Base-by-base conservation (phyloP, 1,284 basidiomycete species). In the Cryptococcus deneoformans region DNA sequence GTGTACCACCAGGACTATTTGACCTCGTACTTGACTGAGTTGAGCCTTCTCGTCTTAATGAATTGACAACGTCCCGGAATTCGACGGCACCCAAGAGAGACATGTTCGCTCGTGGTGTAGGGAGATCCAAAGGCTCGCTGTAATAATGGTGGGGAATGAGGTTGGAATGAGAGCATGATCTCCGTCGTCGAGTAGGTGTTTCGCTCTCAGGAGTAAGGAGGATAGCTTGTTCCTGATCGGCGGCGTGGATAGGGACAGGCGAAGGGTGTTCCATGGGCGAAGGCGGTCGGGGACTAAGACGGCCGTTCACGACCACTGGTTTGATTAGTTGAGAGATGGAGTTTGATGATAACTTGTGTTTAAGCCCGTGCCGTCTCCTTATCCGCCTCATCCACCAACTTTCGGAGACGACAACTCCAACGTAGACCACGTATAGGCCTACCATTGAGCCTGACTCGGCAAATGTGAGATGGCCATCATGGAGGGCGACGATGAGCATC, bases 1-100 rank as follows among this genome's bases (percentile, higher is more conserved):
- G 56, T 6, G 59, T 53, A 9, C 55, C 16, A 34, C 24, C 40
- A 2, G 61, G 61, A 52, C 61, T 68, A 4, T 52, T 42, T 6
- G 45, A 48, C 56, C 63, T 49, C 5, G 65, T 61, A 16, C 62
- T 64, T 2, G 64, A 72, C 46, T 36, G 20, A 4, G 10, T 7
- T 12, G 50, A 51, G 11, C 39, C 50, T 36, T 80, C 79, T 14
- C 82, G 81, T 56, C 86, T 84, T 8, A 98, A 80, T 0, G 87
- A 88, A 14, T 88, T 83, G 12, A 97, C 88, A 12, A 96, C 89
- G 59, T 93, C 87, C 35, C 91, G 82, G 76, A 97, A 97, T 74
- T 97, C 94, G 53, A 98, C 84, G 0, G 94, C 93, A 8, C 93
- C 90, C 2, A 96, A 84, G 1, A 98, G 83, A 6, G 92, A 95